phyloP scores from a whole-genome alignment of 257 asterid species.

The Nicotiana tabacum region DNA sequence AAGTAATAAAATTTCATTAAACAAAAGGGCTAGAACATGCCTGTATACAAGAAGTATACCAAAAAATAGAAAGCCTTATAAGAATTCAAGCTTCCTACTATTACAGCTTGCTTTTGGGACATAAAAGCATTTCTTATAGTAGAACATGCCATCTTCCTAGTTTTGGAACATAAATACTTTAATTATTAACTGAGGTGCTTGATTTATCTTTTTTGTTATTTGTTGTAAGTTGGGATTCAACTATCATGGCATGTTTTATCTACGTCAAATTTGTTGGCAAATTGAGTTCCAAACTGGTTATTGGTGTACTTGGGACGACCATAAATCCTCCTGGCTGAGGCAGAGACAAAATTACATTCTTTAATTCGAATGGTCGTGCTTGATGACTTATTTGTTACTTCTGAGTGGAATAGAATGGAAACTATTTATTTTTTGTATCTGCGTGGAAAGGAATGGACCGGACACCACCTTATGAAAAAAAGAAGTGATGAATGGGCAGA shows the following conservation, averaged over 20 bases:
- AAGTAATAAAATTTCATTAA: no score
- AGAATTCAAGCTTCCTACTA: neutral
- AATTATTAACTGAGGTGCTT: neutral
- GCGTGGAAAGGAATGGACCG: neutral
- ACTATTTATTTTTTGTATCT: neutral
- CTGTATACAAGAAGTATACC: no score
- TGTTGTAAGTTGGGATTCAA: neutral
- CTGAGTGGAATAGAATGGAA: neutral
- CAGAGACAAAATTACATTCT: neutral
- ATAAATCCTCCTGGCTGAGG: neutral
- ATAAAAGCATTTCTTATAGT: neutral
- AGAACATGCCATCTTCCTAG: neutral
- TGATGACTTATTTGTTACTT: neutral
- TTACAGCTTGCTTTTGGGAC: neutral
- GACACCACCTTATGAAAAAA: neutral
- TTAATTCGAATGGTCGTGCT: neutral
- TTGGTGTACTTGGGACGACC: neutral
- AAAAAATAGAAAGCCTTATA: no score
- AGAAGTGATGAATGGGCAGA: neutral
- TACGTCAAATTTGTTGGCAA: neutral
- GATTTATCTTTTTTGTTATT: neutral
- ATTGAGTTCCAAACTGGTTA: neutral
- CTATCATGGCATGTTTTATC: neutral
- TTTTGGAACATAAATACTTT: slow-evolving; percentile 2
- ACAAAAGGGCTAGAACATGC: no score